Conservation (phyloP, 78 protist genomes). For the Chrysochromulina parva region DNA sequence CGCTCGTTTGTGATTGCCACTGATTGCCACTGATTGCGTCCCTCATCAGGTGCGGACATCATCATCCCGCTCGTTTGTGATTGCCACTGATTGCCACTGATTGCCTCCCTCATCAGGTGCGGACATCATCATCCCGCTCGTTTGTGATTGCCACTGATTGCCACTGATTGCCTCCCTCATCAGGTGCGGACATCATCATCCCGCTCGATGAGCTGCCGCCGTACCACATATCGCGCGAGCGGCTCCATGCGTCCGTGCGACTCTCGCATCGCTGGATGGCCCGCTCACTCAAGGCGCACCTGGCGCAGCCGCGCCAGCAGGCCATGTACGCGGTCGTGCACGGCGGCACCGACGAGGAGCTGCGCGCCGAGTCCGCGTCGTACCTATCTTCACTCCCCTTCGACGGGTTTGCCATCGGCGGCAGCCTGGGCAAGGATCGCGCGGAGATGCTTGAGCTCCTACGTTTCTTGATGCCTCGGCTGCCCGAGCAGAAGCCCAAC, state of each 20-base stretch:
- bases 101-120: background rate
- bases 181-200: constrained; percentile 36
- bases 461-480: background rate
- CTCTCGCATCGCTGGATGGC: constrained; percentile 52
- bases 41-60: constrained; percentile 18
- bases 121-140: background rate
- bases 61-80: constrained; percentile 25
- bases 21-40: no score
- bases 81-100: no score
- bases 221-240: background rate
- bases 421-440: constrained; percentile 34
- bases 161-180: no score
- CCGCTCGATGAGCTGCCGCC: constrained; percentile 50
- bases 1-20: background rate
- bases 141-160: no score
- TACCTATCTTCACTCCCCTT: background rate
- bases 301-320: constrained; percentile 3
- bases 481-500: constrained; percentile 28
- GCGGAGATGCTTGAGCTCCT: constrained; percentile 40
- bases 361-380: constrained; percentile 1
- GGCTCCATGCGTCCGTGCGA: constrained; percentile 11
- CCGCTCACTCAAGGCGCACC: constrained; percentile 9
- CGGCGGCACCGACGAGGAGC: constrained; percentile 31
- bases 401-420: constrained; percentile 42
- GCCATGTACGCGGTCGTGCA: constrained; percentile 43